Evolutionary conservation across 2,329 filamentous ascomycete species (phyloP), one percentile per base, ranked within the genome.

Genomic region (Apiospora aurea): DNA sequence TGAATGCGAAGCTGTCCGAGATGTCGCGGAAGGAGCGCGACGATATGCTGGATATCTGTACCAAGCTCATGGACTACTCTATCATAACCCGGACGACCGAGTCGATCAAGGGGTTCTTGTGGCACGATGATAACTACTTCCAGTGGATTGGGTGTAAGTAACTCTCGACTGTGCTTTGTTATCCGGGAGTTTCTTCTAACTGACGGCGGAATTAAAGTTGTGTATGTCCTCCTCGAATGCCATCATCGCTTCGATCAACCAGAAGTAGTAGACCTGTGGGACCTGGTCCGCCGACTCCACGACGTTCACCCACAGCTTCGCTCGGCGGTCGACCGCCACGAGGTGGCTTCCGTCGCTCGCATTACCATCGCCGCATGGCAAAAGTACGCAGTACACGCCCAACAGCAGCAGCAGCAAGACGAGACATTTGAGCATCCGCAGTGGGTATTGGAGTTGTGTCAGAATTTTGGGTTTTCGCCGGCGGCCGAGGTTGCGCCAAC

Each of bases 181-280:
- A 21, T 41, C 8, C 41, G 10, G 18, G 18, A 51, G 11, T 8
- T 1, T 13, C 3, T 61, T 4, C 14, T 3, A 7, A 64, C 34
- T 64, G 14, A 21, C 26, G 11, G 6, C 26, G 11, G 6, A 2
- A 18, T 2, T 2, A 0, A 64, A 64, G 57, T 64, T 21, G 57
- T 64, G 0, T 64, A 64, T 41, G 57, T 64, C 7, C 57, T 64
- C 57, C 57, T 64, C 18, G 57, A 64, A 64, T 64, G 57, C 57
- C 57, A 64, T 24, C 57, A 64, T 64, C 57, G 57, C 1, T 64
- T 41, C 29, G 57, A 64, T 18, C 34, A 64, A 34, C 2, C 57
- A 3, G 57, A 41, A 13, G 57, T 64, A 29, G 57, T n/a, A n/a
- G 57, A 64, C 57, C 21, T 64, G 34, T 64, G 57, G 57, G 34